Base-by-base conservation (phyloP, 106 monocot genomes). In the Chionographis japonica region DNA sequence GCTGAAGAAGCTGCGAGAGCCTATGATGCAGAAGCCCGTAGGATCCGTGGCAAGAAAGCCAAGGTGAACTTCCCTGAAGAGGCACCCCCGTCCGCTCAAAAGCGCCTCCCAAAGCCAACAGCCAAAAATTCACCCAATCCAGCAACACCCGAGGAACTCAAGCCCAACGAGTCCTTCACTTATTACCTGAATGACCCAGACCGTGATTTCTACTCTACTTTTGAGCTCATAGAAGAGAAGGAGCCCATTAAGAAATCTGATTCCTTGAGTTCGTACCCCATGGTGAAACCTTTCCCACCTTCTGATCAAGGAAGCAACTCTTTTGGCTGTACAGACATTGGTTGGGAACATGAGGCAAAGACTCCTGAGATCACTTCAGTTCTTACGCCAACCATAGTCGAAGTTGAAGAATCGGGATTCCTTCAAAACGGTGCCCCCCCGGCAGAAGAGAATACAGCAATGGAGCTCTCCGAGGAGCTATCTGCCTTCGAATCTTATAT, bases 1-100 rank as follows among this genome's bases (percentile, higher is more conserved):
- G 82, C 91, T 63, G 88, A 92, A 60, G 91, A 92, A 75, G 91
- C 91, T 68, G 88, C 91, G 4, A 76, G 91, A 65, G 91, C 91
- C 16, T 92, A 92, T 54, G 91, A 92, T 63, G 68, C 65, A 14
- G 91, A 92, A 62, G 91, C 91, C 19, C 84, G 85, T 17, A 84
- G 77, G 40, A 88, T 92, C 58, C 78, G 91, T 37, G 91, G 88
- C 39, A 83, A 79, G 73, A 92, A 92, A 68, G 91, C 91, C 36
- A 92, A 92, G 66, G 72, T 88, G 60, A 92, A 92, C 72, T 92
- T 91, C 71, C 87, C 91, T 75, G 79, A 71, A 4, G 79, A 74
- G 50, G 20, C 75, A 19, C 12, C 77, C 15, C 64, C 62, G 55
- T 61, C 36, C 1, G 27, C 27, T 27, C 27, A 27, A 27, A 27